Base-by-base conservation (phyloP, 805 yeast species). In the Saccharomycopsis oosterbeekiorum region DNA sequence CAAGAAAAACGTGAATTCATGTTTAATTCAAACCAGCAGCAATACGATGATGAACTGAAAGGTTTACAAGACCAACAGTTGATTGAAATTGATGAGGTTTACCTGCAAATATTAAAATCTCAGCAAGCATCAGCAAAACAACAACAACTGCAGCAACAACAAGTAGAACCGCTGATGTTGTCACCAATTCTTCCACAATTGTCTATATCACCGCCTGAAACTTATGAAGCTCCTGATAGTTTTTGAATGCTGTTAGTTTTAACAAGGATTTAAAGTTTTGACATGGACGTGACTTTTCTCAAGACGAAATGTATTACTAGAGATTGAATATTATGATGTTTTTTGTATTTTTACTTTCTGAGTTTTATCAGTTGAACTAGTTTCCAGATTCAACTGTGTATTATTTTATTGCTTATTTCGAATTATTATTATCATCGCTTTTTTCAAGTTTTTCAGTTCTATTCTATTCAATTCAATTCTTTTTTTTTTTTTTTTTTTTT, bases 1-100 rank as follows among this genome's bases (percentile, higher is more conserved):
- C 75, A 73, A 58, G 69, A 70, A 43, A 61, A 54, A 19, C 37
- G 37, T 14, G 58, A 56, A 11, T 8, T 3, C 2, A 36, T 8
- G 41, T 37, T 12, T 14, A 37, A 37, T 37, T 34, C 11, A 4
- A 21, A n/a, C 11, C 36, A 10, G 14, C 26, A n/a, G 19, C 8
- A 24, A 2, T 10, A 47, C 14, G 6, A 29, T 43, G 56, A 57
- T 4, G 60, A 37, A 10, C 41, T 37, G 41, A 37, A 37, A 12
- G 41, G 21, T 24, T 1, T 26, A 17, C 53, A 8, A 2, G 26
- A 24, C 14, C 50, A 47, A 47, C 8, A 24, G 34, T 2, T 47
- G 10, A 6, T 47, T 47, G 53, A 24, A 15, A 24, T 47, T 12
- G 53, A 47, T 21, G 53, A 59, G 19, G 50, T 61, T 9, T 59